Conservation (phyloP, 768 basidiomycete species). For the Galerina sulciceps region DNA sequence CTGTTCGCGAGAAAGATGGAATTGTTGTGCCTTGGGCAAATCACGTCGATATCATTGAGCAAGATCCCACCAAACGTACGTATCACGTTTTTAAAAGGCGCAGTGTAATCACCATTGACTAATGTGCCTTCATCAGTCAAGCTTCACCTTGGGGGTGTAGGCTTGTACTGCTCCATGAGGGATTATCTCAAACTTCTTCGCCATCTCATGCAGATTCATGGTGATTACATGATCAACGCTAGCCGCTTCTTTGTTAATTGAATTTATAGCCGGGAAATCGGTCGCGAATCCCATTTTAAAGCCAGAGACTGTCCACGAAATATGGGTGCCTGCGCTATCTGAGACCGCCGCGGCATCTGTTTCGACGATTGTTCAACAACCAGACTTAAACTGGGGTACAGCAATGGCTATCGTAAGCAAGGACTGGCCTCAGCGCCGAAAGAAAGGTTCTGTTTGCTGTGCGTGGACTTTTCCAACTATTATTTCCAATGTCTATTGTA, state of each 20-base stretch:
- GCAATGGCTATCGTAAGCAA: constrained; percentile 29
- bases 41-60: constrained; percentile 23
- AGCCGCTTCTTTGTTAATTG: background rate
- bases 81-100: background rate
- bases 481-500: background rate
- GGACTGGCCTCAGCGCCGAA: constrained; percentile 27
- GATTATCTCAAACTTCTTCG: constrained; percentile 36
- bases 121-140: constrained; percentile 14
- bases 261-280: constrained; percentile 20
- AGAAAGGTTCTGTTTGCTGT: constrained; percentile 16
- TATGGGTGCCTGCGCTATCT: constrained; percentile 32
- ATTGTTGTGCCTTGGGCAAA: constrained; percentile 13
- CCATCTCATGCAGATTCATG: constrained; percentile 36
- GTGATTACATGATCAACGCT: constrained; percentile 7
- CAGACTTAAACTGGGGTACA: constrained; percentile 31
- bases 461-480: background rate
- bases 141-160: constrained; percentile 31
- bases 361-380: constrained; percentile 12
- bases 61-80: constrained; percentile 15
- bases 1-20: constrained; percentile 20
- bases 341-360: constrained; percentile 24
- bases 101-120: background rate
- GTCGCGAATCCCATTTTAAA: constrained; percentile 28
- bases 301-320: constrained; percentile 21
- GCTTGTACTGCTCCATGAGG: constrained; percentile 30